Conservation (phyloP, 2,329 filamentous ascomycete species). For the Xylaria arbuscula region DNA sequence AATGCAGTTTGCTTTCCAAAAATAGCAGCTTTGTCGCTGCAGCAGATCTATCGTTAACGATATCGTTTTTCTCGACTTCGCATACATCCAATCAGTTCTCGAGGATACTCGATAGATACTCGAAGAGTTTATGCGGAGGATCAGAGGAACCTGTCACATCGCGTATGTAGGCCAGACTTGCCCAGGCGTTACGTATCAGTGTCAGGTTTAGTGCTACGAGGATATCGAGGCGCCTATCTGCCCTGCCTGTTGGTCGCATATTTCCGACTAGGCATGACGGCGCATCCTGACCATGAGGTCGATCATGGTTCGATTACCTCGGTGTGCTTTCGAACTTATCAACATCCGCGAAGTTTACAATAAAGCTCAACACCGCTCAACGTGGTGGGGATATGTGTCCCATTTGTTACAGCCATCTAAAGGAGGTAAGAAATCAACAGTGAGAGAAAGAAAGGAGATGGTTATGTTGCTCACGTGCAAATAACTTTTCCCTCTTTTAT, state of each 20-base stretch:
- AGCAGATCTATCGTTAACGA: conserved; percentile 17
- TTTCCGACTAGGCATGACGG: conserved; percentile 11
- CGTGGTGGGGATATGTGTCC: conserved; percentile 15
- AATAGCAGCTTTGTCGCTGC: conserved; percentile 3
- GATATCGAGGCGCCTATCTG: conserved; percentile 10
- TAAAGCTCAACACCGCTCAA: not conserved
- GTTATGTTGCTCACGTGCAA: not conserved
- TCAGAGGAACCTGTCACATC: conserved; percentile 29
- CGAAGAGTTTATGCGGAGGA: conserved; percentile 12
- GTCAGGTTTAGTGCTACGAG: conserved; percentile 24
- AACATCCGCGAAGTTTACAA: conserved; percentile 6
- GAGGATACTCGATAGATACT: not conserved
- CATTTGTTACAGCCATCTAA: not conserved
- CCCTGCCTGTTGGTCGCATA: conserved; percentile 5
- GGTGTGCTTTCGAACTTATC: conserved; percentile 9
- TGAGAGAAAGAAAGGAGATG: not conserved
- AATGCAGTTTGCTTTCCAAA: conserved; percentile 4
- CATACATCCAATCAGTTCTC: conserved; percentile 9
- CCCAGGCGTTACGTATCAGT: conserved; percentile 34
- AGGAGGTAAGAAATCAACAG: not conserved
- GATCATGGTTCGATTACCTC: conserved; percentile 18
- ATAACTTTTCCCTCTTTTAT: conserved; percentile 2
- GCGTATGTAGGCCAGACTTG: conserved; percentile 17
- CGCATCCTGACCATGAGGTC: conserved; percentile 21
- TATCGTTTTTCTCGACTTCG: not conserved